Evolutionary conservation across 1,284 basidiomycete genomes (phyloP).

Genomic region (Ustanciosporium gigantosporum): DNA sequence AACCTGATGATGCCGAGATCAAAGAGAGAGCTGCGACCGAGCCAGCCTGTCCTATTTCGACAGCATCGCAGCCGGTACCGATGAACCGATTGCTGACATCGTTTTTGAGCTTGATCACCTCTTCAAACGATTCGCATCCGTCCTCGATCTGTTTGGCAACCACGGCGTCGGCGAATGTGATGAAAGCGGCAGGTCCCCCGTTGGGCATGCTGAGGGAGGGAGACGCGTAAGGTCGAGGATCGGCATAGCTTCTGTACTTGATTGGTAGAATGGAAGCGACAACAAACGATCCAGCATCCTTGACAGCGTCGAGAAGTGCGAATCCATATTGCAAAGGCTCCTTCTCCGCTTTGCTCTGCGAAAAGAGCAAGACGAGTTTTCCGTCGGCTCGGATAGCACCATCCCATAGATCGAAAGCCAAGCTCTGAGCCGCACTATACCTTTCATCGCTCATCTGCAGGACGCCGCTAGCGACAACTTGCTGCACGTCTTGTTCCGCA

Average conservation of each 20-base stretch:
- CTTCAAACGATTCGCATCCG: conserved; percentile 53
- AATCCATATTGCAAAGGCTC: conserved; percentile 36
- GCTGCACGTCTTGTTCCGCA: conserved; percentile 53
- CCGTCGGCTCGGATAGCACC: conserved; percentile 32
- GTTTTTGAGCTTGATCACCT: conserved; percentile 58
- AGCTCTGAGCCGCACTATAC: conserved; percentile 37
- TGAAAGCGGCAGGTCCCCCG: conserved; percentile 51
- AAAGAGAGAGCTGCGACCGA: conserved; percentile 43
- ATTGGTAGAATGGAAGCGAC: conserved; percentile 16
- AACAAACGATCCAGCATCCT: conserved; percentile 28
- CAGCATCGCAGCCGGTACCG: conserved; percentile 41
- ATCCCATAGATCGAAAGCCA: conserved; percentile 25
- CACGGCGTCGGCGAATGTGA: conserved; percentile 48
- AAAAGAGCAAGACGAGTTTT: conserved; percentile 39
- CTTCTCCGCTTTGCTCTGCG: conserved; percentile 18
- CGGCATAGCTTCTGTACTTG: conserved; percentile 23
- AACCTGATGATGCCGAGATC: conserved; percentile 51
- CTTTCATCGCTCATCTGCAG: conserved; percentile 38
- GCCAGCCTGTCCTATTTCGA: conserved; percentile 5
- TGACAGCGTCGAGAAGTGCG: conserved; percentile 20
- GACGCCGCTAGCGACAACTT: conserved; percentile 42
- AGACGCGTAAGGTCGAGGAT: conserved; percentile 44
- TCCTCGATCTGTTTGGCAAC: conserved; percentile 36
- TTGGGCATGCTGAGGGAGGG: conserved; percentile 50
- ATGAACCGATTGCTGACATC: conserved; percentile 56